These are phyloP conservation scores for Alternaria gansuensis DNA, from an alignment of 2,329 filamentous ascomycete genomes.

Conservation along the genomic window DNA sequence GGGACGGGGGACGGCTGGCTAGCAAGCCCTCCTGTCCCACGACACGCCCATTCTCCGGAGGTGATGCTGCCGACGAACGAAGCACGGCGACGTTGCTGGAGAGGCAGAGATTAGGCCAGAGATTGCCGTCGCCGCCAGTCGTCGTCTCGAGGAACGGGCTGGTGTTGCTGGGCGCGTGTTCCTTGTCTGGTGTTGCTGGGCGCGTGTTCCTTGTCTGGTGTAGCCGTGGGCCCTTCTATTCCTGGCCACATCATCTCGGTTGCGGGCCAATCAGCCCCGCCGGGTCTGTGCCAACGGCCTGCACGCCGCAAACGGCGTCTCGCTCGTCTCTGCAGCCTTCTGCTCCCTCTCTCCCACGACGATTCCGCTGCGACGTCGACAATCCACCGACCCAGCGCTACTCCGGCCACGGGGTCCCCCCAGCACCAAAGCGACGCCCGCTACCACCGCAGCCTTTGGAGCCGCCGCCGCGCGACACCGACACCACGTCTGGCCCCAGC, in stretches of 20 bases:
- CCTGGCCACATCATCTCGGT: constrained; percentile 29
- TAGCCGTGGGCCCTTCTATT: constrained; percentile 22
- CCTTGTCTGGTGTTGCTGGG: too few relatives aligned
- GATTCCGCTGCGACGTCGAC: constrained; percentile 48
- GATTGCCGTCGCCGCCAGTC: constrained; percentile 11
- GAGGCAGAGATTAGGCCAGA: neutral
- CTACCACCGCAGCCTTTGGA: constrained; percentile 20
- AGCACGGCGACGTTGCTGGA: neutral
- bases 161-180: neutral
- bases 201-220: neutral
- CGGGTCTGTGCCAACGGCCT: constrained; percentile 10
- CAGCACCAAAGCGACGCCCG: constrained; percentile 4
- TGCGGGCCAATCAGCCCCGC: constrained; percentile 21
- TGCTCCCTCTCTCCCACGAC: constrained; percentile 32
- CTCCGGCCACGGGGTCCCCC: constrained; percentile 18
- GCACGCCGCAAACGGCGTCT: constrained; percentile 12
- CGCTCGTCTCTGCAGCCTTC: constrained; percentile 14
- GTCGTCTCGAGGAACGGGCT: neutral
- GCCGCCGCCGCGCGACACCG: constrained; percentile 23
- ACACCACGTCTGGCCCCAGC: constrained; percentile 31
- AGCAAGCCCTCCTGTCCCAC: constrained; percentile 9
- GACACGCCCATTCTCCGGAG: constrained; percentile 13
- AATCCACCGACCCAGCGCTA: constrained; percentile 27
- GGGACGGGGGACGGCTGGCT: constrained; percentile 13
- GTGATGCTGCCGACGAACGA: neutral